Evolutionary conservation across 2,329 filamentous ascomycete species (phyloP), one percentile per base, ranked within the genome.

Genomic region (Cryphonectria radicalis): DNA sequence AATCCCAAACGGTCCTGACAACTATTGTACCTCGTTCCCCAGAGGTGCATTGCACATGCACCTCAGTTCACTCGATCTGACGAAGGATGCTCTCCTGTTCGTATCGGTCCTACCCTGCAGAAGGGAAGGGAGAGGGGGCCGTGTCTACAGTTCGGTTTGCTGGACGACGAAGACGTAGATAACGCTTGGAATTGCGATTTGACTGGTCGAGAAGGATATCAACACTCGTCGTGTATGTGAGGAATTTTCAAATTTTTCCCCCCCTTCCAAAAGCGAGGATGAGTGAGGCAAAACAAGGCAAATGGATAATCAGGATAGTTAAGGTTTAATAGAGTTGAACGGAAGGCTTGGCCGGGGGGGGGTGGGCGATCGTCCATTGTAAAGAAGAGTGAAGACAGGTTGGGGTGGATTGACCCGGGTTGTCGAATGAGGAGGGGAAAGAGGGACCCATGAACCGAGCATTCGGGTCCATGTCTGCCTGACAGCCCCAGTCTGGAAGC

Each of bases 381-480:
- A 62, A 25, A 25, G 62, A 25, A 40, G 32, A 42, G 46, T 35
- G 25, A 50, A 63, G 60, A 4, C 55, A 62, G 42, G 57, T 50
- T 60, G 66, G 43, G 42, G 17, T 40, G 42, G 42, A 55, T 13
- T 32, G 40, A 32, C 37, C 35, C 62, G n/a, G 46, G 42, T 25
- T 25, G 62, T 64, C 62, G 62, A 62, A 64, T 64, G 62, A 37
- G 60, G 57, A 53, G 59, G 43, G 32, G 60, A 28, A 28, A 68
- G 37, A 53, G 43, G 28, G 32, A 40, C 17, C 42, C 66, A 32
- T 28, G 57, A 62, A 68, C 66, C 66, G 55, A 60, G 66, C 40
- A 17, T 62, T 68, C 66, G 66, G 66, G 66, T 68, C 66, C 14
- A 40, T 64, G 32, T 64, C 10, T 32, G 46, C 46, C 7, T 64